Conservation (phyloP, 495 filamentous ascomycete genomes). For the Neurospora sp. region DNA sequence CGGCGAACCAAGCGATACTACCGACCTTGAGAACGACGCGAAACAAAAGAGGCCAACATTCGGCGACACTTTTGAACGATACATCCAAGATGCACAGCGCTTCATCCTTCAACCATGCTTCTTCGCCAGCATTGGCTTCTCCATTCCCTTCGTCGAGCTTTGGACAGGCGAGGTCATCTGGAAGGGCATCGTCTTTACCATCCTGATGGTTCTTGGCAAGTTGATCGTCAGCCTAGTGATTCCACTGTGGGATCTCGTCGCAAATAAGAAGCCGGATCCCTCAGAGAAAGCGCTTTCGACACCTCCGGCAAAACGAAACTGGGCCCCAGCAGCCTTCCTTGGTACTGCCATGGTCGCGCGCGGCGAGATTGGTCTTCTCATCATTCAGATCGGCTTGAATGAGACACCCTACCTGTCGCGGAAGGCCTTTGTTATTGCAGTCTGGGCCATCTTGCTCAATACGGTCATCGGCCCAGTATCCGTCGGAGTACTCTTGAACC, state of each 20-base stretch:
- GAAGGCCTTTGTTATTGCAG: slow-evolving; percentile 50
- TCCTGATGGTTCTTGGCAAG: slow-evolving; percentile 63
- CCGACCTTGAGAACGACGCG: slow-evolving; percentile 12
- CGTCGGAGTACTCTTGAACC: slow-evolving; percentile 50
- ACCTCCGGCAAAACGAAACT: background rate
- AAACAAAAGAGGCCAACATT: slow-evolving; percentile 16
- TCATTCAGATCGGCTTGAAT: slow-evolving; percentile 52
- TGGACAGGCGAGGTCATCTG: slow-evolving; percentile 54
- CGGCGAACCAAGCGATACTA: background rate
- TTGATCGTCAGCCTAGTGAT: slow-evolving; percentile 53
- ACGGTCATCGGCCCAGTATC: slow-evolving; percentile 62
- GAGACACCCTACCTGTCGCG: slow-evolving; percentile 16
- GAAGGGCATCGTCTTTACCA: slow-evolving; percentile 60
- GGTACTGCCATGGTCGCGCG: slow-evolving; percentile 56
- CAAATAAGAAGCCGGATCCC: background rate
- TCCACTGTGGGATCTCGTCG: slow-evolving; percentile 20
- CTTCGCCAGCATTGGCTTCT: slow-evolving; percentile 74
- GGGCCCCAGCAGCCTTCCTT: slow-evolving; percentile 16
- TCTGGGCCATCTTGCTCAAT: slow-evolving; percentile 69
- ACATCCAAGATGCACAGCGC: slow-evolving; percentile 40
- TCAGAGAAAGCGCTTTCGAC: background rate
- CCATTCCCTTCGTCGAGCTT: slow-evolving; percentile 63
- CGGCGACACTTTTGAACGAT: slow-evolving; percentile 41
- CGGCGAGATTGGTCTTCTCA: slow-evolving; percentile 72
- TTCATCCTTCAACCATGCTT: slow-evolving; percentile 62